A percentile compares a stretch with the other conserved stretches of the same genome.
Conservation (phyloP, 2,329 filamentous ascomycete species). For the Eutypa lata region DNA sequence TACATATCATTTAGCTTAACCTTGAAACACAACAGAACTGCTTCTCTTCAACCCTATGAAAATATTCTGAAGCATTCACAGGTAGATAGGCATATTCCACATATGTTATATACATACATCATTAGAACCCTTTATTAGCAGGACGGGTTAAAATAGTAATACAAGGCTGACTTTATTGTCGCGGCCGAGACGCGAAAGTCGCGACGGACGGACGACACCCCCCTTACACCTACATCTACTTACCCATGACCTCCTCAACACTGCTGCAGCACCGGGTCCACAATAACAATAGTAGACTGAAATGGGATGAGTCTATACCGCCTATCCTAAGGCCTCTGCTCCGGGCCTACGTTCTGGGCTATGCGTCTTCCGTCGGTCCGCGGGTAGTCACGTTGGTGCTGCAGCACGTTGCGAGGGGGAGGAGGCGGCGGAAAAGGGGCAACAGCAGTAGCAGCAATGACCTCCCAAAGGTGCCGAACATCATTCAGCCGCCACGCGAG, state of each 20-base stretch:
- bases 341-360: slow-evolving; percentile 59
- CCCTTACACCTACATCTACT: too few species aligned
- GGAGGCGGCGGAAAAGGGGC: slow-evolving; percentile 19
- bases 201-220: too few species aligned
- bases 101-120: too few species aligned
- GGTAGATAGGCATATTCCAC: too few species aligned
- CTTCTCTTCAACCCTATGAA: too few species aligned
- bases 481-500: slow-evolving; percentile 17
- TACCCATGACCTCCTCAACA: slow-evolving; percentile 23
- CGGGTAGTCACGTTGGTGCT: slow-evolving; percentile 53
- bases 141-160: too few species aligned
- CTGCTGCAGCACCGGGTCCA: slow-evolving; percentile 14
- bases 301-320: slow-evolving; percentile 38
- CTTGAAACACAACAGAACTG: too few species aligned
- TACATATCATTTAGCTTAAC: too few species aligned
- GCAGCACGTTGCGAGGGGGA: slow-evolving; percentile 40
- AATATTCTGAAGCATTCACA: too few species aligned
- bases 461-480: not conserved
- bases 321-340: slow-evolving; percentile 52
- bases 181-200: too few species aligned
- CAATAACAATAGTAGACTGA: slow-evolving; percentile 12
- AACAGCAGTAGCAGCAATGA: slow-evolving; percentile 12
- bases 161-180: too few species aligned
- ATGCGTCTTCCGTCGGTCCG: slow-evolving; percentile 56
- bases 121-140: too few species aligned